phyloP scores from a whole-genome alignment of 2,329 filamentous ascomycete species.

The Verticillium tricorpus region DNA sequence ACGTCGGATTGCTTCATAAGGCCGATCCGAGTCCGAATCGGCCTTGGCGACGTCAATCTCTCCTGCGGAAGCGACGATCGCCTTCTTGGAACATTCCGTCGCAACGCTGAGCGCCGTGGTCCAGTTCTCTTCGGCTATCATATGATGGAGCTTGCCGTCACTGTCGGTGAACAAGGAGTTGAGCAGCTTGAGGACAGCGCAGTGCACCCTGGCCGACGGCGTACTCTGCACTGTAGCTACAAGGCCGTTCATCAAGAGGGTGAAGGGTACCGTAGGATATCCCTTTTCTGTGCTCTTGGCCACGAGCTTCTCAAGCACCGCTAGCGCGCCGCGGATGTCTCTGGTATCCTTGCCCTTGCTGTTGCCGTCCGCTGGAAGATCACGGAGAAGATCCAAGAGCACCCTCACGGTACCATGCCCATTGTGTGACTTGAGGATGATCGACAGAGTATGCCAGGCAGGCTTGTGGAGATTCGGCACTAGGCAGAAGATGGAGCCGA shows the following conservation, averaged over 20 bases:
- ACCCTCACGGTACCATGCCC: conserved; percentile 65
- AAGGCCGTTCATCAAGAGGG: conserved; percentile 54
- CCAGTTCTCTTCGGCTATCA: conserved; percentile 65
- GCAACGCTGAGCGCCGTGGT: conserved; percentile 55
- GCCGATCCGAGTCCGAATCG: conserved; percentile 20
- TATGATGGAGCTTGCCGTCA: conserved; percentile 45
- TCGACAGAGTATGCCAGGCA: conserved; percentile 66
- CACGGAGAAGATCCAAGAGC: conserved; percentile 57
- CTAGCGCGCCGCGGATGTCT: conserved; percentile 58
- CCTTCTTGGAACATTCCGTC: conserved; percentile 44
- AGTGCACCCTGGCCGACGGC: conserved; percentile 39
- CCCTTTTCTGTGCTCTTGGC: conserved; percentile 54
- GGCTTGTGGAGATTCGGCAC: conserved; percentile 56
- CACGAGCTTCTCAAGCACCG: conserved; percentile 59
- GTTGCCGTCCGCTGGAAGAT: conserved; percentile 37
- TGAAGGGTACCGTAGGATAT: conserved; percentile 55
- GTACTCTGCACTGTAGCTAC: conserved; percentile 42
- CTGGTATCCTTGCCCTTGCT: conserved; percentile 47
- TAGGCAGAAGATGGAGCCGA: conserved; percentile 68
- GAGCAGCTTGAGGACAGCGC: conserved; percentile 45
- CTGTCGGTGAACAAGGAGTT: conserved; percentile 52
- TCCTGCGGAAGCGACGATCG: conserved; percentile 8
- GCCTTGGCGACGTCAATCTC: conserved; percentile 12
- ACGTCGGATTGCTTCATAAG: conserved; percentile 33
- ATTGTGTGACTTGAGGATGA: conserved; percentile 69